phyloP scores from a whole-genome alignment of 2,329 filamentous ascomycete species.

The Pseudogymnoascus sp. region DNA sequence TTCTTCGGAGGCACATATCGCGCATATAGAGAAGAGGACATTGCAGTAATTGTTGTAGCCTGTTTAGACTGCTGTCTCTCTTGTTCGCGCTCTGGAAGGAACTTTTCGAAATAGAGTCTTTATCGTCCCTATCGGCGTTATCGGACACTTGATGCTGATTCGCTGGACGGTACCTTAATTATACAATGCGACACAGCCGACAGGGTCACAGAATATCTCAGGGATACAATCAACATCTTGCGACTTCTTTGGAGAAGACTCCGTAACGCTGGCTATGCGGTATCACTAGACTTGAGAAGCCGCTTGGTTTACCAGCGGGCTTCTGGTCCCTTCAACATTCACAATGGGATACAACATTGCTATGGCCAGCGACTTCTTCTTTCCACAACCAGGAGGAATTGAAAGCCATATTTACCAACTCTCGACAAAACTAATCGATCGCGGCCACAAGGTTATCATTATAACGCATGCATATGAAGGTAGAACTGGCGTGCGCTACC shows the following conservation, averaged over 20 bases:
- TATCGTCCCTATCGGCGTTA: constrained; percentile 8
- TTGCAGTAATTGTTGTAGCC: constrained; percentile 1
- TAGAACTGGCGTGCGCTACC: constrained; percentile 83
- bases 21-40: constrained; percentile 11
- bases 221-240: constrained; percentile 9
- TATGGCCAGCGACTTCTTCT: constrained; percentile 99
- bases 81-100: constrained; percentile 3
- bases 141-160: neutral
- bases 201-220: neutral
- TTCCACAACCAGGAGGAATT: constrained; percentile 90
- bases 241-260: neutral
- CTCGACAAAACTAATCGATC: constrained; percentile 90
- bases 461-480: constrained; percentile 94
- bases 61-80: neutral
- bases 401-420: constrained; percentile 99
- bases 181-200: neutral
- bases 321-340: constrained; percentile 2
- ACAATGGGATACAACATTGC: constrained; percentile 55
- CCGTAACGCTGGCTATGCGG: neutral
- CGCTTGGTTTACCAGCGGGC: constrained; percentile 3
- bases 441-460: constrained; percentile 95
- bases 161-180: neutral
- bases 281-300: constrained; percentile 1
- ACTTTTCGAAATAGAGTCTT: constrained; percentile 8
- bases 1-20: constrained; percentile 26